Evolutionary conservation across 805 yeast genomes (phyloP).

Genomic region (Pichia scutulata): DNA sequence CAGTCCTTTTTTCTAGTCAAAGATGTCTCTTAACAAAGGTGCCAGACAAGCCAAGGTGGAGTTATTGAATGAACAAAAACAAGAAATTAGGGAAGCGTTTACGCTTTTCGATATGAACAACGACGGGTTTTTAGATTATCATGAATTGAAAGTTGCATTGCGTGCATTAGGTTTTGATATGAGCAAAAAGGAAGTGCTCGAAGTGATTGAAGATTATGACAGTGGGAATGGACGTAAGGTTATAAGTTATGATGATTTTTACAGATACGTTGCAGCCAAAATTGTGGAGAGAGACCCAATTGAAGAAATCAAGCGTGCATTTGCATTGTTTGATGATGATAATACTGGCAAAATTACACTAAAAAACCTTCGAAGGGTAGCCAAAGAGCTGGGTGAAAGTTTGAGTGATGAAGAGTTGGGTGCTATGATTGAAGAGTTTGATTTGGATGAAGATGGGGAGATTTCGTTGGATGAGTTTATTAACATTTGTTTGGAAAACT

Average conservation of each 20-base stretch:
- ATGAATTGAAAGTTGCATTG: slow-evolving; percentile 89
- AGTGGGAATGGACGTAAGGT: slow-evolving; percentile 63
- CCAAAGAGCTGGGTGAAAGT: slow-evolving; percentile 88
- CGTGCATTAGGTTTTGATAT: slow-evolving; percentile 89
- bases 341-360: slow-evolving; percentile 78
- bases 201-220: slow-evolving; percentile 74
- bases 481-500: slow-evolving; percentile 74
- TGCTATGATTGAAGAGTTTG: slow-evolving; percentile 98
- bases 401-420: slow-evolving; percentile 85
- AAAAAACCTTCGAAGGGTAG: slow-evolving; percentile 77
- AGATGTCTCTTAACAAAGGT: slow-evolving; percentile 9
- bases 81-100: slow-evolving; percentile 89
- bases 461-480: slow-evolving; percentile 88
- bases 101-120: slow-evolving; percentile 85
- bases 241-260: slow-evolving; percentile 77
- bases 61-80: slow-evolving; percentile 77
- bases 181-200: slow-evolving; percentile 64
- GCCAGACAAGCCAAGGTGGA: slow-evolving; percentile 47
- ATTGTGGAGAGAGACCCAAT: slow-evolving; percentile 86
- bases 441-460: slow-evolving; percentile 92
- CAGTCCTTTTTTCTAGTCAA: too few species aligned
- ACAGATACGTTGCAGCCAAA: slow-evolving; percentile 68
- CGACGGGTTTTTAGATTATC: slow-evolving; percentile 86
- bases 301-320: slow-evolving; percentile 88
- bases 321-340: slow-evolving; percentile 82